These are phyloP conservation scores for Penicillium goetzii DNA, from an alignment of 495 filamentous ascomycete species.

Conservation along the genomic window DNA sequence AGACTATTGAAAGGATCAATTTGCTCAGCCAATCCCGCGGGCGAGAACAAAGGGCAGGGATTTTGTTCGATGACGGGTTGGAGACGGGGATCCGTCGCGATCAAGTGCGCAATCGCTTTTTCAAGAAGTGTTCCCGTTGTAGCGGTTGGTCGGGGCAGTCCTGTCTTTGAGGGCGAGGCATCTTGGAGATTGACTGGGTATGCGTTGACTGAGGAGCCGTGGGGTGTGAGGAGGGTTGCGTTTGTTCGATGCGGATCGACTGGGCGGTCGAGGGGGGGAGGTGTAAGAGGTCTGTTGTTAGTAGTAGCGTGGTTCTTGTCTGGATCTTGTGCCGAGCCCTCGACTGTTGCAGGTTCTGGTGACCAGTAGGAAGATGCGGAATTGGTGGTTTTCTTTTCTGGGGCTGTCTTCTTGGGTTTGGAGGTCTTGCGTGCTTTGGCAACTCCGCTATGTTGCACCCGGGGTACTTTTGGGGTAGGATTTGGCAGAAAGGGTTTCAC, in stretches of 20 bases:
- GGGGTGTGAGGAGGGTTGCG: conserved; percentile 77
- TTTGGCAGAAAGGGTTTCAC: conserved; percentile 40
- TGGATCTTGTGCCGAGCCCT: conserved; percentile 10
- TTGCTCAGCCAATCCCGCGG: conserved; percentile 77
- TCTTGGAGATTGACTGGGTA: conserved; percentile 52
- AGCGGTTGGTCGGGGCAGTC: conserved; percentile 52
- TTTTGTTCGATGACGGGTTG: conserved; percentile 72
- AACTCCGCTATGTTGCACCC: conserved; percentile 36
- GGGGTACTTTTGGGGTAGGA: conserved; percentile 27
- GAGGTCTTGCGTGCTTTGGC: conserved; percentile 39
- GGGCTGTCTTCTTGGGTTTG: conserved; percentile 5
- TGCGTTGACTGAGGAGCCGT: conserved; percentile 69
- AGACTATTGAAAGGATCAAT: conserved; percentile 88
- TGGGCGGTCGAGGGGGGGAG: conserved; percentile 56
- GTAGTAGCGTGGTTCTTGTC: conserved; percentile 24
- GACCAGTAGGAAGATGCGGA: conserved; percentile 30
- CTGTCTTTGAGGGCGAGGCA: conserved; percentile 62
- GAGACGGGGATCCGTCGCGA: conserved; percentile 74
- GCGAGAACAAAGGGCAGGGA: conserved; percentile 77
- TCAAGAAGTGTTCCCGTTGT: conserved; percentile 76
- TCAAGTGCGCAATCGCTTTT: conserved; percentile 76
- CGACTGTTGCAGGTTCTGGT: conserved; percentile 21
- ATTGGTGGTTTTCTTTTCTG: conserved; percentile 24
- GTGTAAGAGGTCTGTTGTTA: conserved; percentile 41
- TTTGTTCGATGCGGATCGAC: conserved; percentile 69